Evolutionary conservation across 306 rosid genomes (phyloP).

Genomic region (Trifolium fragiferum): DNA sequence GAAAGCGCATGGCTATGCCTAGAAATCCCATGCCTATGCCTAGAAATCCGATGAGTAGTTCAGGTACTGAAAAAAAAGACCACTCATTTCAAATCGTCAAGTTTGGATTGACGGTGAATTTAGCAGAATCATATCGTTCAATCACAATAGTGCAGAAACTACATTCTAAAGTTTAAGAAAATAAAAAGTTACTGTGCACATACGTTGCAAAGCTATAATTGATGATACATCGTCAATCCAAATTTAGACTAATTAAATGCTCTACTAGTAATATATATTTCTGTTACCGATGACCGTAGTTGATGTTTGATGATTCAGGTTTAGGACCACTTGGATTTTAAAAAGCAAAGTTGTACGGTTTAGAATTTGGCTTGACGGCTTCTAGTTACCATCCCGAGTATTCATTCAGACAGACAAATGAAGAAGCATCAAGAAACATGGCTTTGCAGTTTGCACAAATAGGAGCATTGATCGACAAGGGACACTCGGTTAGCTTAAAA

Average conservation of each 20-base stretch:
- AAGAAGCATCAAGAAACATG: conserved; percentile 9
- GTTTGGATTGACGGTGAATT: not conserved
- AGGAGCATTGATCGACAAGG: not conserved
- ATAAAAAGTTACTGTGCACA: not conserved
- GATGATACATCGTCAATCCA: not conserved
- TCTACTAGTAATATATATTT: not conserved
- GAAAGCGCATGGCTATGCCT: conserved; percentile 43
- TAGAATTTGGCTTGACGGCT: conserved; percentile 16
- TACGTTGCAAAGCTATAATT: not conserved
- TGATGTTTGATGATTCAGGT: conserved; percentile 51
- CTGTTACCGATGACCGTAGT: conserved; percentile 14
- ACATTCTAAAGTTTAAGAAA: not conserved
- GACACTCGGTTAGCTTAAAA: no score
- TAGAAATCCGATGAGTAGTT: conserved; percentile 43
- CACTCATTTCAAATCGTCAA: not conserved
- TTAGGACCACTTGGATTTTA: conserved; percentile 53
- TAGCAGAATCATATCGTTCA: not conserved
- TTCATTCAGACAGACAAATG: conserved; percentile 8
- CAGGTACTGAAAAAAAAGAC: conserved; percentile 48
- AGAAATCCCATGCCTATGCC: conserved; percentile 34
- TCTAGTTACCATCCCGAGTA: conserved; percentile 11
- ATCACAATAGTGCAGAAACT: not conserved
- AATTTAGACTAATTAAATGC: not conserved
- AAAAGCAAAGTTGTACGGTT: conserved; percentile 26
- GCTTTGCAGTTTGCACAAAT: conserved; percentile 11